These are phyloP conservation scores for Neurospora sp. DNA, from an alignment of 495 filamentous ascomycete genomes.

Conservation along the genomic window DNA sequence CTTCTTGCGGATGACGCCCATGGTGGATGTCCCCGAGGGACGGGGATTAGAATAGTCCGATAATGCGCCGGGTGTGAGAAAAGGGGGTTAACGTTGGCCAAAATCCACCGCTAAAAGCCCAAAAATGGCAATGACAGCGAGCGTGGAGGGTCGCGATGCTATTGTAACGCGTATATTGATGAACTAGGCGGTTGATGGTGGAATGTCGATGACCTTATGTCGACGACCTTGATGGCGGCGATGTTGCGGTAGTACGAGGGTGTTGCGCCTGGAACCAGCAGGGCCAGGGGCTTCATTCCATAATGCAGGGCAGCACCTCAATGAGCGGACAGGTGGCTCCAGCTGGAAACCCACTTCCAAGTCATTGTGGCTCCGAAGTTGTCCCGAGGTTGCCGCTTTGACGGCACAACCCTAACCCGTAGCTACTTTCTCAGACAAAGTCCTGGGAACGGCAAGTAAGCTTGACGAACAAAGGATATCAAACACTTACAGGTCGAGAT, in stretches of 20 bases:
- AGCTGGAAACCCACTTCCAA: background rate
- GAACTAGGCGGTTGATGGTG: conserved; percentile 3
- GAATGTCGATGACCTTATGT: conserved; percentile 13
- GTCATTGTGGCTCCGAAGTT: background rate
- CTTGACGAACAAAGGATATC: background rate
- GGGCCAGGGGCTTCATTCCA: background rate
- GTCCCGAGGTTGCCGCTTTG: background rate
- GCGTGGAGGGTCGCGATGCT: background rate
- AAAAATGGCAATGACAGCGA: conserved; percentile 1
- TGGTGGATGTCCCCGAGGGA: conserved; percentile 25
- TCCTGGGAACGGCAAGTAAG: background rate
- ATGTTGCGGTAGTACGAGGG: conserved; percentile 10
- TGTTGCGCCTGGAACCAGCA: background rate
- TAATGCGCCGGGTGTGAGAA: conserved; percentile 10
- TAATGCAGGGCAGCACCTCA: background rate
- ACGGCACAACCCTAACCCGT: background rate
- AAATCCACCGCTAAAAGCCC: conserved; percentile 8
- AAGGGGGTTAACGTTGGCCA: conserved; percentile 2
- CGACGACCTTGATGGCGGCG: background rate
- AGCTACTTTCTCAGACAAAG: background rate
- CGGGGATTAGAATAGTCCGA: conserved; percentile 6
- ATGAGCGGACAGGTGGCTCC: background rate
- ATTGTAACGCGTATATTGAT: conserved; percentile 19
- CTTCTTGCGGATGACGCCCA: conserved; percentile 97
- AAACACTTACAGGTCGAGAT: background rate